These are phyloP conservation scores for Colletotrichum kahawae DNA, from an alignment of 2,329 filamentous ascomycete genomes.

Conservation along the genomic window DNA sequence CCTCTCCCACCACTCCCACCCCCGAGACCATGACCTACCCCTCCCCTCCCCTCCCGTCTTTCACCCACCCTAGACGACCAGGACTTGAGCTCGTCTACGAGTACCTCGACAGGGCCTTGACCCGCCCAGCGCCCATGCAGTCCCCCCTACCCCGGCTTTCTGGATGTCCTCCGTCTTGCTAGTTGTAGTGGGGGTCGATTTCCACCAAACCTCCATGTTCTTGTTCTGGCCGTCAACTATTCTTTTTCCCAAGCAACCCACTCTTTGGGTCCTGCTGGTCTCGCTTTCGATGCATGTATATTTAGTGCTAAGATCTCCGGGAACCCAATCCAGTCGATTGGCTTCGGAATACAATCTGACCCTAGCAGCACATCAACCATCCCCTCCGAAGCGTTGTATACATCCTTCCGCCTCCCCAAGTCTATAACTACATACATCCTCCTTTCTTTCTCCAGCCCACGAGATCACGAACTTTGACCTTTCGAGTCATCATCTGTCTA, in stretches of 20 bases:
- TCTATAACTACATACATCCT: constrained; percentile 7
- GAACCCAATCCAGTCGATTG: constrained; percentile 9
- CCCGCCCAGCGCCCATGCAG: neutral
- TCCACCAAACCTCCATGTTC: constrained; percentile 14
- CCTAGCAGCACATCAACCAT: constrained; percentile 11
- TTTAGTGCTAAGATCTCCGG: constrained; percentile 22
- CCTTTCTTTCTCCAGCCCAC: constrained; percentile 7
- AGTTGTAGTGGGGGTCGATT: constrained; percentile 14
- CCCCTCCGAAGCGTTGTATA: neutral
- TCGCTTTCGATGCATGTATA: constrained; percentile 16
- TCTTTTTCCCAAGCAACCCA: constrained; percentile 8
- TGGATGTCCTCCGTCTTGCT: constrained; percentile 8
- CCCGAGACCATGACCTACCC: neutral
- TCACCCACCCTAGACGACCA: neutral
- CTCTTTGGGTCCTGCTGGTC: constrained; percentile 12
- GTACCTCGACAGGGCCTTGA: neutral
- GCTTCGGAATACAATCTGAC: neutral
- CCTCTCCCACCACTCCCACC: neutral
- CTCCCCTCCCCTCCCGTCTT: neutral
- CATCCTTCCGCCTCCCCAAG: neutral
- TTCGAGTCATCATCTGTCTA: neutral
- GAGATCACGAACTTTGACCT: constrained; percentile 29
- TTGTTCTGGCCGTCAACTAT: constrained; percentile 2
- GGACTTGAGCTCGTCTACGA: constrained; percentile 3
- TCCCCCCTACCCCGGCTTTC: constrained; percentile 19